Evolutionary conservation across 441 rosid genomes (phyloP), one percentile per base, ranked within the genome.

Genomic region (Mallotus repandus): DNA sequence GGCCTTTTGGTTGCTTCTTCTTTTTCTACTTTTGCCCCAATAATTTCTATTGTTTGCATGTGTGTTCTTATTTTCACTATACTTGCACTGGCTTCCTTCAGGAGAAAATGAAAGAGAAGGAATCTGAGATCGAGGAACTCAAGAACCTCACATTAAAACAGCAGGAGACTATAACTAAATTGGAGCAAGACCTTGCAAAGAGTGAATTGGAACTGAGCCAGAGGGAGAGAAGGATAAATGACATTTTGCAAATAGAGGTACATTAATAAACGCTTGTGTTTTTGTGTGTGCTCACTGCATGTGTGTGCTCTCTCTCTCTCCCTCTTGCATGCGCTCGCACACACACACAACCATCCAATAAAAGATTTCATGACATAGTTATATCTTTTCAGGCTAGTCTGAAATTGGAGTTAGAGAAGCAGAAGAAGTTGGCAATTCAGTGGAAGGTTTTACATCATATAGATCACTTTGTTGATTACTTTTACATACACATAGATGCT

Each of bases 121-220:
- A 90, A 70, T 74, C 83, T 74, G 89, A 91, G 80, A 80, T 87
- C 19, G 95, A 89, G 74, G 98, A 86, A 58, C 61, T 76, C 29
- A 84, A 80, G 79, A 83, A 70, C 56, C 82, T 78, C 77, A 72
- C 89, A 72, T 76, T 87, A 32, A 85, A 82, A 72, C 90, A 84
- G 82, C 90, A 87, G 76, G 92, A 84, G 66, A 86, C 81, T 71
- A 74, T 96, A 75, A 81, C 81, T 1, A 84, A 82, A 79, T 71
- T 92, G 86, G 97, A 94, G 86, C 87, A 82, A 79, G 93, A 92
- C 72, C 85, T 96, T 78, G 77, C 88, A 71, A 89, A 82, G 77
- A 77, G 85, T 83, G 87, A 82, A 80, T 69, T 72, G 71, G 97
- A 89, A 69, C 82, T 91, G 81, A 84, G 75, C 73, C 94, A 87